Percentiles rank a stretch among this genome's conserved stretches.
phyloP scores from a whole-genome alignment of 345 rosid genomes.

The Acer yangbiense region DNA sequence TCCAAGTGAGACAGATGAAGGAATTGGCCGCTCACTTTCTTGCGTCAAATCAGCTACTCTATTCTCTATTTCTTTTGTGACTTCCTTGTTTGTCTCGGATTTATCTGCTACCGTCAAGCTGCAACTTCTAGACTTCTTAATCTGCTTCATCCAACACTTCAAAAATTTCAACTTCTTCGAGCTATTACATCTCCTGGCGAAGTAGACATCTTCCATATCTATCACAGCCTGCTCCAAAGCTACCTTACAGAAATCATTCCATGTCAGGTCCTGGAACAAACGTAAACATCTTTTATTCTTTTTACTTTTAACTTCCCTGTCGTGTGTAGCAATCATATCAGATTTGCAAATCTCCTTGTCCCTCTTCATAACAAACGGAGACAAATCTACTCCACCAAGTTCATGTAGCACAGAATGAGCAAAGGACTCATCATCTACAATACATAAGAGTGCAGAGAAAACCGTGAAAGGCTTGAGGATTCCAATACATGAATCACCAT shows the following conservation, averaged over 20 bases:
- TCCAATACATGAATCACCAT: conserved; percentile 48
- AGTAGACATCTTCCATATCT: conserved; percentile 62
- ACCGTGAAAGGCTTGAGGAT: conserved; percentile 78
- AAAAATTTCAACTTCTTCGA: conserved; percentile 83
- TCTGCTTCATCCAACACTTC: conserved; percentile 93
- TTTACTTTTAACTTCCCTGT: conserved; percentile 40
- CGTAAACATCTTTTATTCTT: conserved; percentile 35
- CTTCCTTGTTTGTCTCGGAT: conserved; percentile 30
- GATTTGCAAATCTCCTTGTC: conserved; percentile 13
- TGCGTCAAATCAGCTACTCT: conserved; percentile 37
- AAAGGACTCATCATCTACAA: conserved; percentile 35
- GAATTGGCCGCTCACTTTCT: conserved; percentile 49
- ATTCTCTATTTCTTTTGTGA: conserved; percentile 40
- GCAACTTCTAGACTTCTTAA: conserved; percentile 42
- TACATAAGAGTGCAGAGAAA: conserved; percentile 59
- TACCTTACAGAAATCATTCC: conserved; percentile 61
- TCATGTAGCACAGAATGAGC: conserved; percentile 13
- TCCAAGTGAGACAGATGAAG: conserved; percentile 59
- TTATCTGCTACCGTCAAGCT: conserved; percentile 30
- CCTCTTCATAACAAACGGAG: conserved; percentile 20
- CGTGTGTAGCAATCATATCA: conserved; percentile 12
- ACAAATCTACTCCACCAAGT: conserved; percentile 19
- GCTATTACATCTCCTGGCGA: conserved; percentile 44
- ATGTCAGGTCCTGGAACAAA: conserved; percentile 47
- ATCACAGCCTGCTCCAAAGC: conserved; percentile 48